phyloP scores from a whole-genome alignment of 352 stramenopile genomes.

The Globisporangium perplexum region DNA sequence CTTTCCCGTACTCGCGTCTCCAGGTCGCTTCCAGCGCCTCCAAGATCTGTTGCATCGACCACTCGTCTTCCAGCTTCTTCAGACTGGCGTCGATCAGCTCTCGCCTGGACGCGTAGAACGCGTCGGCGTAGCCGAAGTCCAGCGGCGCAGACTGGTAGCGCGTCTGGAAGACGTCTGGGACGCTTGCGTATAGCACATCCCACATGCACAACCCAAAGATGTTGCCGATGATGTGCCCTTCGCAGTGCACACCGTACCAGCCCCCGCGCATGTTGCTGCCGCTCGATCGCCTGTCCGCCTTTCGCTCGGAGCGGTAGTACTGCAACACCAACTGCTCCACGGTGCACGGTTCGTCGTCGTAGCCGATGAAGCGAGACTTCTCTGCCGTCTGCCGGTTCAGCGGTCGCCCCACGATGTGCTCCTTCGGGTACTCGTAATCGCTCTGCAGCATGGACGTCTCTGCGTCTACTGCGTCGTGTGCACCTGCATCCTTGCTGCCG shows the following conservation, averaged over 20 bases:
- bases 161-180: slow-evolving; percentile 86
- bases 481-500: not conserved
- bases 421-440: slow-evolving; percentile 34
- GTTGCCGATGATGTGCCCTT: slow-evolving; percentile 62
- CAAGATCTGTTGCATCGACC: slow-evolving; percentile 43
- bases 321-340: slow-evolving; percentile 85
- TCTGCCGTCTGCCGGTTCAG: slow-evolving; percentile 70
- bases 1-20: slow-evolving; percentile 37
- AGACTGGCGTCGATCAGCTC: slow-evolving; percentile 43
- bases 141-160: slow-evolving; percentile 66
- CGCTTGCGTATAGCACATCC: slow-evolving; percentile 75
- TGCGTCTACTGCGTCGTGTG: not conserved
- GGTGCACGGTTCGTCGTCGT: slow-evolving; percentile 78
- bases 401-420: slow-evolving; percentile 59
- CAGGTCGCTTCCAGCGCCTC: slow-evolving; percentile 28
- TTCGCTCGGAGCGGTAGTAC: slow-evolving; percentile 43
- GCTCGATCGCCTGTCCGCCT: slow-evolving; percentile 5
- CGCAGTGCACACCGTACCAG: slow-evolving; percentile 86
- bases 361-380: slow-evolving; percentile 85
- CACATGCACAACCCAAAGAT: slow-evolving; percentile 88
- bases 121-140: slow-evolving; percentile 60
- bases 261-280: slow-evolving; percentile 19
- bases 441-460: not conserved
- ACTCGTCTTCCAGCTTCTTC: slow-evolving; percentile 28
- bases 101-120: slow-evolving; percentile 39